Evolutionary conservation across 192 early-diverging fungal genomes (phyloP), one percentile per base, ranked within the genome.

Genomic region (Podila clonocystis): DNA sequence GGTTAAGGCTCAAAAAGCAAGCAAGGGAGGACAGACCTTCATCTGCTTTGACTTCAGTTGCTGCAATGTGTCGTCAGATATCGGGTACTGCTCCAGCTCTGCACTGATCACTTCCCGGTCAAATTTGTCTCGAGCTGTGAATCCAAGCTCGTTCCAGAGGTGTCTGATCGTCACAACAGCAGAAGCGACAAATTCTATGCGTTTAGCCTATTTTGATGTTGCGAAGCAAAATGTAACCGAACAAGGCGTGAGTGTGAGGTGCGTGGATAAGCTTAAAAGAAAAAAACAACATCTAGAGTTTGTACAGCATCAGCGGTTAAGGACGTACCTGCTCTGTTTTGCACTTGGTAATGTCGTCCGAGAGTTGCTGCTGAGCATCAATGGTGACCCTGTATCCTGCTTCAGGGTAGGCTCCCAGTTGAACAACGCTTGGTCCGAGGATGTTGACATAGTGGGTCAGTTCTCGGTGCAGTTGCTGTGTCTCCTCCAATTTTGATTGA

Each of bases 91-190:
- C 0, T 59, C 57, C 2, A 55, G 45, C 0, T 64, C 58, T 6
- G 48, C 50, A 38, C 64, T 55, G 31, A 80, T 68, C 19, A 73
- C 62, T 6, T 80, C 70, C 6, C 48, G 58, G 7, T 80, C 77
- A n/a, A 80, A 80, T 13, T 55, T 7, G 33, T 80, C 77, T 49
- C 60, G 62, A 22, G 70, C 41, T 28, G 38, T 52, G 31, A 68
- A 5, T 57, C 77, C 77, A 36, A 80, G 77, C 19, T 80, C 65
- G 17, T 34, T 68, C 77, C 77, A 80, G 11, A 80, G 30, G 24
- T 65, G 60, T 48, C 62, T 72, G 62, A 80, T 73, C 20, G 61
- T 50, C 8, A 63, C 11, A 28, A 80, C 62, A 22, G 70, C 31
- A 2, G 66, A 22, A 22, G 68, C 66, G n/a, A 80, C 77, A 12